Percentiles rank a stretch among this genome's conserved stretches.
These are phyloP conservation scores for Aspergillus kassunensis DNA, from an alignment of 495 filamentous ascomycete genomes.

Conservation along the genomic window DNA sequence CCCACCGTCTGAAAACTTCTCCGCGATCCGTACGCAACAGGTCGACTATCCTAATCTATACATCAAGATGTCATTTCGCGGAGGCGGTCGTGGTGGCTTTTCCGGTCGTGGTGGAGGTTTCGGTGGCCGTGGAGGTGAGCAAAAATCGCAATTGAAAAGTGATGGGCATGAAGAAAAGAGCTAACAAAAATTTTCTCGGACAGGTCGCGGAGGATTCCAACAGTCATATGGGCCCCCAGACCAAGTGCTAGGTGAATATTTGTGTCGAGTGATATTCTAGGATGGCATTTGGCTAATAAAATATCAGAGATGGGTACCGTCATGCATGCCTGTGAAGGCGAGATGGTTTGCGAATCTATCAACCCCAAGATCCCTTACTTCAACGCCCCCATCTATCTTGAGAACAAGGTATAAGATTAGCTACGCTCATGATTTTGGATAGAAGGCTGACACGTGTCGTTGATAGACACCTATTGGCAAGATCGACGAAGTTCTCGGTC, in stretches of 20 bases:
- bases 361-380: conserved; percentile 98
- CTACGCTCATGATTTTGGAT: too few species aligned
- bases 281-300: conserved; percentile 21
- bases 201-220: conserved; percentile 61
- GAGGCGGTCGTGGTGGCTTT: conserved; percentile 44
- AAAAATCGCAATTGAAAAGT: conserved; percentile 7
- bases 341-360: conserved; percentile 89
- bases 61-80: conserved; percentile 52
- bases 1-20: conserved; percentile 51
- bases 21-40: conserved; percentile 24
- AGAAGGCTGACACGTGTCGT: conserved; percentile 3
- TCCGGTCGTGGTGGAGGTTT: conserved; percentile 48
- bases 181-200: conserved; percentile 41
- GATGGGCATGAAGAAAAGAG: conserved; percentile 12
- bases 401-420: conserved; percentile 74
- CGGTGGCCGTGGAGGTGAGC: conserved; percentile 42
- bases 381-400: conserved; percentile 96
- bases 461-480: conserved; percentile 54
- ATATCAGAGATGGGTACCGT: conserved; percentile 82
- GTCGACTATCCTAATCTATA: conserved; percentile 25
- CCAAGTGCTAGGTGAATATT: conserved; percentile 55
- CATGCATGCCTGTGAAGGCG: conserved; percentile 90
- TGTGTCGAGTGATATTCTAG: not conserved
- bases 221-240: conserved; percentile 63
- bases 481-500: conserved; percentile 70